Evolutionary conservation across 148 eudicot species (phyloP).

Genomic region (Mesembryanthemum crystallinum): DNA sequence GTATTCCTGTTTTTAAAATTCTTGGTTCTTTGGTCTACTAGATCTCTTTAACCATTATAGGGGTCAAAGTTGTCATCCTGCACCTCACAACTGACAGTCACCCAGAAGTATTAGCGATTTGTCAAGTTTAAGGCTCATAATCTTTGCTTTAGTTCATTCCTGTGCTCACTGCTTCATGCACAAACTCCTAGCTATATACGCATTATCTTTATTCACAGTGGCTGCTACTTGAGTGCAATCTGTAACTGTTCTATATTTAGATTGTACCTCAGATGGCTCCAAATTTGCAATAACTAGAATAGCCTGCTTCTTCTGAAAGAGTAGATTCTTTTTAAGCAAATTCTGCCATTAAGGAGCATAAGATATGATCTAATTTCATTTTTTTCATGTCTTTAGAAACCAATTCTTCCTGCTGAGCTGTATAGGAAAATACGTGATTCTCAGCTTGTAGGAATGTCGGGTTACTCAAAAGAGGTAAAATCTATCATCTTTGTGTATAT

Average conservation of each 20-base stretch:
- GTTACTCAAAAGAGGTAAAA: conserved; percentile 82
- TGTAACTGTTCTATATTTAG: too few relatives aligned
- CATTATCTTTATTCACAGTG: too few relatives aligned
- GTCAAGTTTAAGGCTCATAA: not conserved
- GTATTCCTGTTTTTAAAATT: not conserved
- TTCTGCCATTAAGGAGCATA: not conserved
- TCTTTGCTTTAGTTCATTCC: conserved; percentile 4
- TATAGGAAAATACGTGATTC: conserved; percentile 87
- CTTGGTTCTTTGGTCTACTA: not conserved
- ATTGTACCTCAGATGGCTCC: too few relatives aligned
- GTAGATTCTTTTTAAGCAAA: not conserved
- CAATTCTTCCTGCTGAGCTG: conserved; percentile 68
- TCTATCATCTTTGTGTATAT: not conserved
- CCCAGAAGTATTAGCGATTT: not conserved
- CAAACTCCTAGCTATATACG: not conserved
- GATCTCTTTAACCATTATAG: not conserved
- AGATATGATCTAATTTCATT: not conserved
- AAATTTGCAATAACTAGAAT: not conserved
- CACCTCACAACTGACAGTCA: too few relatives aligned
- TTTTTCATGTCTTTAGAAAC: conserved; percentile 60
- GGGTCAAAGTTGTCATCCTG: too few relatives aligned
- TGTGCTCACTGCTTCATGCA: not conserved
- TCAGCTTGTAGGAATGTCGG: conserved; percentile 83
- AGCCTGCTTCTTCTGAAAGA: not conserved
- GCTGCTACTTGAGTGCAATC: not conserved